phyloP scores from a whole-genome alignment of 2,329 filamentous ascomycete species.

The Beauveria pseudobassiana region DNA sequence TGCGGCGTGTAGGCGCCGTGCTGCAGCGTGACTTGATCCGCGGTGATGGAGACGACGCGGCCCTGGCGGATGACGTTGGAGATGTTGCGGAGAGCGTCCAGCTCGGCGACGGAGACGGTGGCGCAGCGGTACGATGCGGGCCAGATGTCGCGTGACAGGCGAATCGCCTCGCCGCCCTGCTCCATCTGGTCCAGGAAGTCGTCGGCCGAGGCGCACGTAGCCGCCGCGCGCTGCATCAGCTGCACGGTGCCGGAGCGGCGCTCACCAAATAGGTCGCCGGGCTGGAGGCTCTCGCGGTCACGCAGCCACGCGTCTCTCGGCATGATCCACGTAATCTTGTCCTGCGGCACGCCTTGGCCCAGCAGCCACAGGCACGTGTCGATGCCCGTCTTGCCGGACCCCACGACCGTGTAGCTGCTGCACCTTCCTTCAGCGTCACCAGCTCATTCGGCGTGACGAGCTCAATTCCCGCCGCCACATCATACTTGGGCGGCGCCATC shows the following conservation, averaged over 20 bases:
- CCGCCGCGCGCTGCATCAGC: neutral
- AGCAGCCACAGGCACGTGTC: slow-evolving; percentile 9
- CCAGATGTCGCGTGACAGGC: neutral
- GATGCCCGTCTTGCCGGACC: slow-evolving; percentile 7
- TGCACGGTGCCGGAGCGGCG: neutral
- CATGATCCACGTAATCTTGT: slow-evolving; percentile 5
- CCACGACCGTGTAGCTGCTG: neutral
- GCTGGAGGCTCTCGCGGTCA: slow-evolving; percentile 4
- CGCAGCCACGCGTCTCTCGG: slow-evolving; percentile 4
- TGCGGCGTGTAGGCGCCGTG: neutral
- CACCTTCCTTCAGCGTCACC: neutral
- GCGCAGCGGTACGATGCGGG: neutral
- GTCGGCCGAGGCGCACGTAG: neutral
- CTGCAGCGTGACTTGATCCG: neutral
- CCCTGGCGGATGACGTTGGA: slow-evolving; percentile 4
- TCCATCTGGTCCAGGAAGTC: slow-evolving; percentile 3
- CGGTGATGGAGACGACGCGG: slow-evolving; percentile 11
- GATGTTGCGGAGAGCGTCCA: slow-evolving; percentile 5
- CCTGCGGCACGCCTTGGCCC: neutral
- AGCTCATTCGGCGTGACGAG: slow-evolving; percentile 6
- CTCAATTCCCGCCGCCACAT: neutral
- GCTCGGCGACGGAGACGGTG: slow-evolving; percentile 1
- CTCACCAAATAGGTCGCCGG: neutral
- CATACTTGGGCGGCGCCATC: neutral
- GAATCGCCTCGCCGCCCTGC: neutral